These are phyloP conservation scores for Boletales sp. DNA, from an alignment of 768 basidiomycete genomes.

Conservation along the genomic window DNA sequence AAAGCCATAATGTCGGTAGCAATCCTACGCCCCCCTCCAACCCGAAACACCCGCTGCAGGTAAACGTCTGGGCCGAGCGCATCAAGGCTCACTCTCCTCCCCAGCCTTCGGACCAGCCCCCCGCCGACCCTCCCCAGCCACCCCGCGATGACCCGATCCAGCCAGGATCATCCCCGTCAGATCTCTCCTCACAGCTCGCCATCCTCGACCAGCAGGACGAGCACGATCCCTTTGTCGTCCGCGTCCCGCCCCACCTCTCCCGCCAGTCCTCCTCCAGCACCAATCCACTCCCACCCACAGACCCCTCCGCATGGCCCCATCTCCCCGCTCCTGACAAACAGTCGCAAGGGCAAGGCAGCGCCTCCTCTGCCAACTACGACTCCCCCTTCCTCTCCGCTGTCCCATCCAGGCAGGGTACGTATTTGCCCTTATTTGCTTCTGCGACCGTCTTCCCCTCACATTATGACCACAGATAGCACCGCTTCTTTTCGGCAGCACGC, in stretches of 20 bases:
- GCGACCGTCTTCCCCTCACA: conserved; percentile 6
- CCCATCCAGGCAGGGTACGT: conserved; percentile 37
- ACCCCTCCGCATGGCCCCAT: conserved; percentile 17
- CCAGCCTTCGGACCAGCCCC: conserved; percentile 7
- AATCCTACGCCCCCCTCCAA: neutral
- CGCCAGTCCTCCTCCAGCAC: conserved; percentile 27
- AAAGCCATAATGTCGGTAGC: no score
- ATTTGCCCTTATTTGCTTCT: conserved; percentile 12
- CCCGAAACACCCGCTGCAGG: conserved; percentile 17
- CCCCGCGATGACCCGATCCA: conserved; percentile 16
- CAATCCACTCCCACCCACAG: conserved; percentile 16
- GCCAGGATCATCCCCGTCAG: conserved; percentile 15
- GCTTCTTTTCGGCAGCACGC: conserved; percentile 28
- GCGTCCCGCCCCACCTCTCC: conserved; percentile 32
- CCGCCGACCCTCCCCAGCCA: conserved; percentile 11
- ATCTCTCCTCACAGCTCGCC: conserved; percentile 16
- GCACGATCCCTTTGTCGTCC: conserved; percentile 47
- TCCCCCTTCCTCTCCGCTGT: conserved; percentile 26
- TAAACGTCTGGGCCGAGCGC: conserved; percentile 43
- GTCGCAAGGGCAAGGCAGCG: conserved; percentile 17
- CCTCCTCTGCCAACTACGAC: conserved; percentile 37
- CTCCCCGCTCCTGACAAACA: conserved; percentile 12
- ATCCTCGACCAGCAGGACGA: conserved; percentile 24
- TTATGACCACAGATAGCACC: conserved; percentile 20
- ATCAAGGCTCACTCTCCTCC: conserved; percentile 27